Base-by-base conservation (phyloP, 176 grass and related monocot genomes). In the Oropetium thomaeum region DNA sequence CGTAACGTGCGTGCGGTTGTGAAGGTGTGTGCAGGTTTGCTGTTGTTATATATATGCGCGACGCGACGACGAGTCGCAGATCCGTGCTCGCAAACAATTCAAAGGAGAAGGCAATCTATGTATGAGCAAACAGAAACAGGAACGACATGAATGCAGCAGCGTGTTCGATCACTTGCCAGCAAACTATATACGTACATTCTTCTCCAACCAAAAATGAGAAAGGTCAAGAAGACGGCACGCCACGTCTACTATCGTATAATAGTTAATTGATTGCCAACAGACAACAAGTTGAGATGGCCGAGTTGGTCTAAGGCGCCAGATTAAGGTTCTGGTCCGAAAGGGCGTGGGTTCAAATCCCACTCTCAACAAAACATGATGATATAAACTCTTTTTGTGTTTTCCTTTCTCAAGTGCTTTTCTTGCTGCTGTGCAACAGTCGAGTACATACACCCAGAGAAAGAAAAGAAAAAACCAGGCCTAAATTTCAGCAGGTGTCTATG, bases 231-330 rank as follows among this genome's bases (percentile, higher is more conserved):
- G 19, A n/a, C 48, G n/a, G n/a, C n/a, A n/a, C n/a, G n/a, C n/a
- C n/a, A n/a, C n/a, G n/a, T n/a, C n/a, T n/a, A n/a, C n/a, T n/a
- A n/a, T n/a, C n/a, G n/a, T n/a, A n/a, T n/a, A n/a, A n/a, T n/a
- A n/a, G n/a, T n/a, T n/a, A n/a, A n/a, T n/a, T n/a, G n/a, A n/a
- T n/a, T n/a, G n/a, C n/a, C 48, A n/a, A n/a, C 23, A 10, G 7
- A 11, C 22, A 26, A 26, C 2, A 55, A n/a, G 86, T 86, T 95
- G 92, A 88, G 80, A 96, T 96, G 89, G 89, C 76, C 83, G 86
- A 89, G 89, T 89, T 92, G 92, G 89, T 96, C 92, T 92, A 92
- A 92, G 79, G 88, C 85, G 80, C 85, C 80, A 84, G 88, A 90
- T 84, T 90, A 91, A 87, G 89, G 81, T 92, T 92, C 81, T 85